Evolutionary conservation across 495 filamentous ascomycete species (phyloP).

Genomic region (Penicillium macrosclerotiorum): DNA sequence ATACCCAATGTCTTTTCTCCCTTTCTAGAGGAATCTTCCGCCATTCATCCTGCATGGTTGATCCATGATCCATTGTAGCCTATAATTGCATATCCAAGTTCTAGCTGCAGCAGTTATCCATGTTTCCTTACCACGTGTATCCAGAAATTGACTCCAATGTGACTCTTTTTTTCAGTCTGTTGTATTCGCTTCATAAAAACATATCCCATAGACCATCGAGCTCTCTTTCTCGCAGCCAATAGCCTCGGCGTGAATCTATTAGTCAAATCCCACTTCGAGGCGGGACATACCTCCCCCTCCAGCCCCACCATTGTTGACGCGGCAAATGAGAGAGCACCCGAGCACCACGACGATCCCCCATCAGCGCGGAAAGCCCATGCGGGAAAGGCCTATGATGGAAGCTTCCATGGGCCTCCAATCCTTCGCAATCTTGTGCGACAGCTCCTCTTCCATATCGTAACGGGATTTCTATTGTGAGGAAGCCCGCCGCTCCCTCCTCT

Average conservation of each 20-base stretch:
- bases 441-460: too few species aligned
- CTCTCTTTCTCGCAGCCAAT: too few species aligned
- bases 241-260: too few species aligned
- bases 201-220: too few species aligned
- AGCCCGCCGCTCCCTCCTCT: constrained; percentile 3
- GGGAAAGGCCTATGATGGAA: too few species aligned
- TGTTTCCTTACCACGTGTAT: not conserved
- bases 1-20: constrained; percentile 22
- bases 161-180: too few species aligned
- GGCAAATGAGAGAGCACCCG: constrained; percentile 11
- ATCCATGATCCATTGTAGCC: constrained; percentile 1
- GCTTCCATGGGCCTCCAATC: too few species aligned
- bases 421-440: too few species aligned
- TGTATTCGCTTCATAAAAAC: too few species aligned
- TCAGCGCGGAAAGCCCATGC: too few species aligned
- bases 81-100: not conserved
- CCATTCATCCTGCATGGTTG: not conserved
- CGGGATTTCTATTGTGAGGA: too few species aligned
- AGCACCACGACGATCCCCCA: not conserved
- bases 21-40: not conserved
- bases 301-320: not conserved
- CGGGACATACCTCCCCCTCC: not conserved
- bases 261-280: not conserved
- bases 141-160: too few species aligned
- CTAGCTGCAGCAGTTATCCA: not conserved